Percentiles rank a stretch among this genome's conserved stretches.
Conservation (phyloP, 805 yeast species). For the Candida endomychidarum region DNA sequence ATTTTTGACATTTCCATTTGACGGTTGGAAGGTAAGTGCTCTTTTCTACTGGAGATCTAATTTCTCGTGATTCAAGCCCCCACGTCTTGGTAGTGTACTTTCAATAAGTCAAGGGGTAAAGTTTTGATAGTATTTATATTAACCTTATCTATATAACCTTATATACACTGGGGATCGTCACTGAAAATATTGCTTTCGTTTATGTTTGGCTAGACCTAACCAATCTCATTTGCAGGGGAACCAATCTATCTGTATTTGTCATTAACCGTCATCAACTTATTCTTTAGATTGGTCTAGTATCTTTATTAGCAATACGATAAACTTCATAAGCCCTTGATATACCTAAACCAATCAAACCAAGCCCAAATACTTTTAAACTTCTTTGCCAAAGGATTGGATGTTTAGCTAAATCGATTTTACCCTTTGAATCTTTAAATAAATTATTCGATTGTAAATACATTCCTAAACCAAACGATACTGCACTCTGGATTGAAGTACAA, state of each 20-base stretch:
- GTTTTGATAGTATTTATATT: too few relatives aligned
- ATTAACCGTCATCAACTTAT: too few relatives aligned
- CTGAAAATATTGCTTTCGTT: too few relatives aligned
- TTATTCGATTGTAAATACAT: slow-evolving; percentile 26
- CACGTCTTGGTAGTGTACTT: too few relatives aligned
- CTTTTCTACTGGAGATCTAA: too few relatives aligned
- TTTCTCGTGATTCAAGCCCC: too few relatives aligned
- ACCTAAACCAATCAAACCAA: slow-evolving; percentile 36
- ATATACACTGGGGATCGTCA: too few relatives aligned
- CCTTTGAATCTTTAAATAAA: slow-evolving; percentile 32
- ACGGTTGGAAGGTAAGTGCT: too few relatives aligned
- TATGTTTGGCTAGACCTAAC: too few relatives aligned
- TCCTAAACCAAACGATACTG: slow-evolving; percentile 35
- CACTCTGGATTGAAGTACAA: slow-evolving; percentile 39
- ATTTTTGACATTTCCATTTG: background rate
- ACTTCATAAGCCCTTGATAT: slow-evolving; percentile 23
- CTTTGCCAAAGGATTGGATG: slow-evolving; percentile 44
- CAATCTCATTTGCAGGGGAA: background rate
- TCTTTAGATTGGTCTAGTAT: too few relatives aligned
- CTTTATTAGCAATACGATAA: background rate
- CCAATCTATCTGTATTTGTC: background rate
- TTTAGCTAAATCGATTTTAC: slow-evolving; percentile 30
- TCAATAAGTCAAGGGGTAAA: too few relatives aligned
- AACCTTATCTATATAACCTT: too few relatives aligned
- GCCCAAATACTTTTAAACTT: slow-evolving; percentile 32